Evolutionary conservation across 2,329 filamentous ascomycete species (phyloP).

Genomic region (Colletotrichum incanum): DNA sequence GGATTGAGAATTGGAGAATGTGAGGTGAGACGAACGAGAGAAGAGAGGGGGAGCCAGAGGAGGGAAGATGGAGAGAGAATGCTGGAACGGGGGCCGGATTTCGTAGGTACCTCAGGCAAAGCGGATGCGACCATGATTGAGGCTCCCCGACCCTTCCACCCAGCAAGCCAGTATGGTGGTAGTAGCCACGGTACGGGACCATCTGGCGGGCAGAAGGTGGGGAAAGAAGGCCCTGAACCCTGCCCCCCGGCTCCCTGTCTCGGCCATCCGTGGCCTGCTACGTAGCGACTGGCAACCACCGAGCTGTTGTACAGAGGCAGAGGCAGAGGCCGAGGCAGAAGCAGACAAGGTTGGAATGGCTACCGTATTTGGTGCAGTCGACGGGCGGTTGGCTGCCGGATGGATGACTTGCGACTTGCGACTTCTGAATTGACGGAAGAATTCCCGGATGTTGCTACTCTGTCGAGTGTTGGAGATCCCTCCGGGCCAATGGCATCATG

Average conservation of each 20-base stretch:
- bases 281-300: background rate
- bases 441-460: background rate
- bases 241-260: slow-evolving; percentile 13
- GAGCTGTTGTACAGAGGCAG: background rate
- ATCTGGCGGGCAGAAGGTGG: background rate
- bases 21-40: background rate
- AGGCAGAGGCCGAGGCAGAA: background rate
- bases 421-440: background rate
- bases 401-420: background rate
- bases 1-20: background rate
- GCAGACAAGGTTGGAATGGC: background rate
- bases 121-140: background rate
- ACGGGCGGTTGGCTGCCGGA: slow-evolving; percentile 10
- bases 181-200: background rate
- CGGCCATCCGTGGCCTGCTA: background rate
- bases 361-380: background rate
- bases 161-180: background rate
- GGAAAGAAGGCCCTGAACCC: slow-evolving; percentile 23
- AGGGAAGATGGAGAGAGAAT: slow-evolving; percentile 2
- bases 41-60: slow-evolving; percentile 8
- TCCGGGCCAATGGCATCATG: slow-evolving; percentile 13
- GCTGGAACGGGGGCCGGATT: background rate
- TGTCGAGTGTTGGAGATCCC: background rate
- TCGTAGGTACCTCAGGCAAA: background rate
- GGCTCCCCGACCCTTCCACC: background rate